Conservation (phyloP, 108 stramenopile species). For the Pseudonitzschia delicatissima region DNA sequence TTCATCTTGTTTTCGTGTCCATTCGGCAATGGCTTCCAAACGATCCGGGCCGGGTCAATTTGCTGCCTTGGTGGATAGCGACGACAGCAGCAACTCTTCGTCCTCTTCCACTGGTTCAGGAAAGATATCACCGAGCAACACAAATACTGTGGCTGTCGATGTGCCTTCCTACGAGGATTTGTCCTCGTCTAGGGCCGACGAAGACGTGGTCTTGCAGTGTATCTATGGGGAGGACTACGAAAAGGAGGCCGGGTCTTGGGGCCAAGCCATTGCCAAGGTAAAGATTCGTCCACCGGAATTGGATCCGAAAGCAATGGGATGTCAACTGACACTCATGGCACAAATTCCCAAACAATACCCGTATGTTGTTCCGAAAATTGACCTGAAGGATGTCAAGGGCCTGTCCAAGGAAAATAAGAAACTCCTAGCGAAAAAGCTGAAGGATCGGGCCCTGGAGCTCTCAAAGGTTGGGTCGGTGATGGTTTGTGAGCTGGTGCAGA, state of each 20-base stretch:
- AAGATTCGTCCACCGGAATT: constrained; percentile 46
- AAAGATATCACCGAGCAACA: not conserved
- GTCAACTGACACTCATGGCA: constrained; percentile 36
- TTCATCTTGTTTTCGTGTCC: too few relatives aligned
- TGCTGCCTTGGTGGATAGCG: not conserved
- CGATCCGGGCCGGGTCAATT: constrained; percentile 8
- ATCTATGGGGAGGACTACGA: constrained; percentile 77
- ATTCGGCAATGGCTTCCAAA: not conserved
- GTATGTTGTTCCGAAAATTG: constrained; percentile 56
- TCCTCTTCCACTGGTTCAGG: not conserved
- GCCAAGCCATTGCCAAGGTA: constrained; percentile 32
- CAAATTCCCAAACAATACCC: constrained; percentile 67
- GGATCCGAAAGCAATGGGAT: constrained; percentile 25
- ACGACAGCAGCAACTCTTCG: not conserved
- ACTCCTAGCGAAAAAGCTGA: constrained; percentile 35
- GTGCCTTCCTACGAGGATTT: constrained; percentile 53
- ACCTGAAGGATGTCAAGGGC: constrained; percentile 47
- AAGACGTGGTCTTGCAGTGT: constrained; percentile 67
- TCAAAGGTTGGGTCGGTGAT: constrained; percentile 59
- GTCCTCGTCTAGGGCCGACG: constrained; percentile 62
- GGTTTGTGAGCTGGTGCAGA: constrained; percentile 73
- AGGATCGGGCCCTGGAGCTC: constrained; percentile 47
- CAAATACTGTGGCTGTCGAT: not conserved
- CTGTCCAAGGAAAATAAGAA: constrained; percentile 37
- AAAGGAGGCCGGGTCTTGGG: constrained; percentile 46